Base-by-base conservation (phyloP, 2,329 filamentous ascomycete genomes). In the Elsinoe arachidis region DNA sequence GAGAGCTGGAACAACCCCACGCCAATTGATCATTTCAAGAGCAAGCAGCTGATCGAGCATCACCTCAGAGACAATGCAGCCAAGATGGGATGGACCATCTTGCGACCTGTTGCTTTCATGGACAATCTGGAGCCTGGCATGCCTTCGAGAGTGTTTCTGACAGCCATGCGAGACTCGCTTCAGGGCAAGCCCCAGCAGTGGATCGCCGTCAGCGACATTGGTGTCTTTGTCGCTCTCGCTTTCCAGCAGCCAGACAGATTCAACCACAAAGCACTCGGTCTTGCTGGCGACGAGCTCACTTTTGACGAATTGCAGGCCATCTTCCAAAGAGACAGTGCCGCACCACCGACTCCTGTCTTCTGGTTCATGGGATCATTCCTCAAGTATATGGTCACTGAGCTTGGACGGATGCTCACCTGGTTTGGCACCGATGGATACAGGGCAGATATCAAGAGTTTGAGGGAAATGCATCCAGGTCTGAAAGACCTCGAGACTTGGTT, bases 91-190 rank as follows among this genome's bases (percentile, higher is more conserved):
- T 86, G 81, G 79, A 84, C 80, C 0, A 79, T 86, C 26, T 68
- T 86, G 2, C 75, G 82, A 12, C 82, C 82, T 0, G 78, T 80
- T 1, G 80, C 79, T 2, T 86, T 86, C 69, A 81, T 85, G 74
- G 83, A 86, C 58, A 83, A 85, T 68, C 63, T 81, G 6, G 69
- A 65, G 0, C 75, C 77, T 0, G 74, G 72, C 7, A 76, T 80
- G 62, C 65, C 70, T 2, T 76, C 76, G 5, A 78, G 78, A 61
- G 71, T 79, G 5, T 80, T 81, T 64, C 66, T 76, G 2, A 75
- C 79, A 0, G 72, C 74, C 0, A 72, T 76, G 61, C 69, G 74
- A 55, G 72, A 72, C 4, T 64, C 63, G n/a, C 58, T 68, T 11
- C 59, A 62, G 19, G 66, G 59, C 58, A 67, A 66, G 51, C 58